Percentiles rank a stretch among this genome's conserved stretches.
Evolutionary conservation across 495 filamentous ascomycete genomes (phyloP).

Genomic region (Penicillium egyptiacum): DNA sequence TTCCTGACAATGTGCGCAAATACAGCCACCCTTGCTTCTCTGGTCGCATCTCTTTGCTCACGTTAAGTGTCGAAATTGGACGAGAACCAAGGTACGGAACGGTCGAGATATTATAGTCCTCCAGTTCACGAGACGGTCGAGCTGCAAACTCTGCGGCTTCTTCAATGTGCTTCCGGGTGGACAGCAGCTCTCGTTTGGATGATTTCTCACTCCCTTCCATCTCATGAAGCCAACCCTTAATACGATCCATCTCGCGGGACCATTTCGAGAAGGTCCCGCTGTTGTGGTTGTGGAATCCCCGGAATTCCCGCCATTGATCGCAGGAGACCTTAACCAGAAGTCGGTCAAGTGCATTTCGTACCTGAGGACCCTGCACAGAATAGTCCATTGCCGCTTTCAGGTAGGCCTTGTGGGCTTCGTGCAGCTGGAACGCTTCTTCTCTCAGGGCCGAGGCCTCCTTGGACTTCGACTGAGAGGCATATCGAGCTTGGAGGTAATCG

Average conservation of each 20-base stretch:
- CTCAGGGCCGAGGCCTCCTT: constrained; percentile 88
- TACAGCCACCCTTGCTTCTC: constrained; percentile 98
- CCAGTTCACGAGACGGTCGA: constrained; percentile 84
- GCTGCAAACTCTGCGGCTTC: constrained; percentile 67
- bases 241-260: constrained; percentile 78
- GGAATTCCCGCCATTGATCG: constrained; percentile 86
- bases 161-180: constrained; percentile 79
- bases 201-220: constrained; percentile 81
- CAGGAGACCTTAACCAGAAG: constrained; percentile 80
- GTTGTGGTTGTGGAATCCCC: constrained; percentile 59
- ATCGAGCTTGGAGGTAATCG: constrained; percentile 76
- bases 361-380: constrained; percentile 78
- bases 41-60: constrained; percentile 39
- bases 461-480: constrained; percentile 79
- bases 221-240: constrained; percentile 87
- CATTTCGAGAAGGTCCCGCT: constrained; percentile 59
- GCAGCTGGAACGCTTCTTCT: constrained; percentile 94
- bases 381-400: constrained; percentile 92
- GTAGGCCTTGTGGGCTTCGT: constrained; percentile 89
- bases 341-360: constrained; percentile 77
- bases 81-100: constrained; percentile 79
- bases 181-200: constrained; percentile 75
- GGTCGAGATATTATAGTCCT: constrained; percentile 86
- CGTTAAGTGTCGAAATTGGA: constrained; percentile 57
- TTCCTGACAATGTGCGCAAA: constrained; percentile 76